Evolutionary conservation across 2,329 filamentous ascomycete species (phyloP).

Genomic region (Exophiala sp.): DNA sequence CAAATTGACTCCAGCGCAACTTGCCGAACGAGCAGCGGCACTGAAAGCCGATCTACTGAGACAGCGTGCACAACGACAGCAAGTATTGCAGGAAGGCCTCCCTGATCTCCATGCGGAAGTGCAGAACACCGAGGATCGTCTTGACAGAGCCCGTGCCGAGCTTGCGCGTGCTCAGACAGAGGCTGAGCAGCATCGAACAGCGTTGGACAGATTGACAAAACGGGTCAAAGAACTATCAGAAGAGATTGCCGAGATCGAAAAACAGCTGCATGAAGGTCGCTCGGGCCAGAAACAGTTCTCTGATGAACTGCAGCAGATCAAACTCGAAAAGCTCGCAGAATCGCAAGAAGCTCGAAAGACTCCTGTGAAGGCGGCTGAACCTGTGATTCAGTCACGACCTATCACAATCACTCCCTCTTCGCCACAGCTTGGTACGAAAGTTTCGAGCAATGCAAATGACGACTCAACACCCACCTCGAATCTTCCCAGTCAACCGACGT

Average conservation of each 20-base stretch:
- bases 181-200: slow-evolving; percentile 9
- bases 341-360: slow-evolving; percentile 1
- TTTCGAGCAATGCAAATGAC: neutral
- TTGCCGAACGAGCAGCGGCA: slow-evolving; percentile 21
- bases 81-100: slow-evolving; percentile 46
- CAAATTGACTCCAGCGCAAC: slow-evolving; percentile 22
- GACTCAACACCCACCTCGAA: neutral
- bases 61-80: slow-evolving; percentile 39
- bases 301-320: slow-evolving; percentile 45
- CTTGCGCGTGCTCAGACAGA: slow-evolving; percentile 31
- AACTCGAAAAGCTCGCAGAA: slow-evolving; percentile 39
- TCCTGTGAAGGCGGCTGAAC: neutral
- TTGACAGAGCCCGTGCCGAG: slow-evolving; percentile 33
- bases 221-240: slow-evolving; percentile 39
- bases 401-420: neutral
- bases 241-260: slow-evolving; percentile 42
- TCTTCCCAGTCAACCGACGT: neutral
- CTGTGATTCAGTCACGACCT: neutral
- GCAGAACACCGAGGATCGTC: slow-evolving; percentile 33
- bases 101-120: slow-evolving; percentile 45
- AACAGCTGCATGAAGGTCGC: slow-evolving; percentile 37
- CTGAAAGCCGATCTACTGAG: slow-evolving; percentile 33
- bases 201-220: slow-evolving; percentile 21
- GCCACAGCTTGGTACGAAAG: neutral
- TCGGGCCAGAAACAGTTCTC: slow-evolving; percentile 41